Evolutionary conservation across 805 yeast genomes (phyloP), one percentile per base, ranked within the genome.

Genomic region (Lipomyces oligophaga): DNA sequence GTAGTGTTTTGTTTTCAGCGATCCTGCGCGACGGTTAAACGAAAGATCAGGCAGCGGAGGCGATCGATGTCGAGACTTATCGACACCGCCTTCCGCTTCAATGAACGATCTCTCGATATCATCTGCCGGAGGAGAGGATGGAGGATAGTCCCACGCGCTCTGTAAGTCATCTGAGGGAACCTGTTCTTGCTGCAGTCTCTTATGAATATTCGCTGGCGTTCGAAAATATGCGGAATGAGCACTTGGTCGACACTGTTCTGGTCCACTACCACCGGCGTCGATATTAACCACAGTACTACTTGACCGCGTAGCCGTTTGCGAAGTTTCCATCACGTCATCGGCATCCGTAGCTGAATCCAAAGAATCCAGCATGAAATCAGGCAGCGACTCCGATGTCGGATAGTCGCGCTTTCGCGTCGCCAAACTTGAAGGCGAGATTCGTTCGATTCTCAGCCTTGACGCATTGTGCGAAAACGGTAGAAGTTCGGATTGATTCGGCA

Each of bases 321-420:
- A 25, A 16, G 13, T 15, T 15, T 41, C 38, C 3, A 33, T 15
- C 34, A 31, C n/a, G n/a, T 41, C 48, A 15, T 44, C 47, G 7
- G 24, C 25, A 24, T 44, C 48, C 11, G 48, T 47, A 6, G 41
- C 27, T 19, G n/a, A n/a, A n/a, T n/a, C n/a, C n/a, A n/a, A n/a
- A 22, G 52, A 26, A 44, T 42, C 52, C 21, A 32, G 20, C 7
- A 38, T 30, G 15, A 40, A 34, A 33, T 31, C 47, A 15, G 33
- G 38, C 11, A 38, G 24, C 21, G 52, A 48, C 21, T 54, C 58
- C 7, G 58, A 54, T 10, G 57, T 38, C 5, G 54, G 56, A 19
- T 41, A 52, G 38, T 52, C 58, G 38, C 58, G 54, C 34, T 52
- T 52, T 6, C 49, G 40, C n/a, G 41, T 20, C n/a, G 30, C 42